These are phyloP conservation scores for Arthrobotrys entomopaga DNA, from an alignment of 2,329 filamentous ascomycete species.

Conservation along the genomic window DNA sequence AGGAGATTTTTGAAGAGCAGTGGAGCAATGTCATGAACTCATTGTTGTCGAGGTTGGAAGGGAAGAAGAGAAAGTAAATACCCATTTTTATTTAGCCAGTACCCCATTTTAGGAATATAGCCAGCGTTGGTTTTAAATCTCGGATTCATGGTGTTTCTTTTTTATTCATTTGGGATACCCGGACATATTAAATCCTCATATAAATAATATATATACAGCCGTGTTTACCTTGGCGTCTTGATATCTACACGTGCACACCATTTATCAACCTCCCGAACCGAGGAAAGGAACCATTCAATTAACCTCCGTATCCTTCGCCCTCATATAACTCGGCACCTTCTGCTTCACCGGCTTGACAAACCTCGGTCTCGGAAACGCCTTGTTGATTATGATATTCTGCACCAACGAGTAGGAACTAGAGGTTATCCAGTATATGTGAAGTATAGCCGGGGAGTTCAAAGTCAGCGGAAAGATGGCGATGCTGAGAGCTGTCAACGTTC, in stretches of 20 bases:
- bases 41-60: conserved; percentile 68
- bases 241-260: background rate
- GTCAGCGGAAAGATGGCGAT: conserved; percentile 36
- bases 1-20: conserved; percentile 80
- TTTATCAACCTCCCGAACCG: background rate
- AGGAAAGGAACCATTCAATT: background rate
- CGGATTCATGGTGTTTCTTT: conserved; percentile 7
- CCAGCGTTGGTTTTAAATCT: background rate
- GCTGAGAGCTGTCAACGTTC: conserved; percentile 22
- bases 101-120: background rate
- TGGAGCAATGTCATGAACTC: conserved; percentile 81
- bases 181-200: background rate
- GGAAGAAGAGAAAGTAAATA: conserved; percentile 29
- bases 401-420: conserved; percentile 37
- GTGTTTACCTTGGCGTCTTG: background rate
- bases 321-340: conserved; percentile 35
- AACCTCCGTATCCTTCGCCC: conserved; percentile 7
- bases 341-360: conserved; percentile 19
- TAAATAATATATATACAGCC: too few relatives aligned
- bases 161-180: conserved; percentile 2
- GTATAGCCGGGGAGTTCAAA: conserved; percentile 26
- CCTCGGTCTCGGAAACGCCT: conserved; percentile 7
- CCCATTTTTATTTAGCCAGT: background rate
- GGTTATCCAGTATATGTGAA: conserved; percentile 47
- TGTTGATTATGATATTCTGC: conserved; percentile 34